Evolutionary conservation across 768 basidiomycete species (phyloP).

Genomic region (Chlorophyllum brunneum): DNA sequence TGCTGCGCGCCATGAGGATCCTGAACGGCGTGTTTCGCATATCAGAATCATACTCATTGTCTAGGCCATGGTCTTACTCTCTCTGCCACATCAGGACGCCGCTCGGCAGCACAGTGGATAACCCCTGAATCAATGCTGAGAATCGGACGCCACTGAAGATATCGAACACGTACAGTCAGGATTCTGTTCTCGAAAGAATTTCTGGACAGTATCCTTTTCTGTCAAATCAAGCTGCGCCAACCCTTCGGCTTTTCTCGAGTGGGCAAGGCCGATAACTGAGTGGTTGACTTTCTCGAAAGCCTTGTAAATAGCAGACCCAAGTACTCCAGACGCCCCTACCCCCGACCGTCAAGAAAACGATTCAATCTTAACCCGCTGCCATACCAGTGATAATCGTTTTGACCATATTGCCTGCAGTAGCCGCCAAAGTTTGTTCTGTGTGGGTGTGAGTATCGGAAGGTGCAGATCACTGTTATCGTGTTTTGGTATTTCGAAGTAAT

Average conservation of each 20-base stretch:
- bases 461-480: no score
- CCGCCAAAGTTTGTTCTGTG: no score
- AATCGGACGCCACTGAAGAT: background rate
- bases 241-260: conserved; percentile 57
- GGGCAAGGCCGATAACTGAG: conserved; percentile 66
- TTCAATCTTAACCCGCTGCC: background rate
- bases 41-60: conserved; percentile 8
- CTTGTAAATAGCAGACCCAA: conserved; percentile 74
- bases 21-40: conserved; percentile 26
- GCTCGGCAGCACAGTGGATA: conserved; percentile 93
- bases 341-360: background rate
- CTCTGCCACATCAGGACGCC: conserved; percentile 90
- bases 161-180: conserved; percentile 60
- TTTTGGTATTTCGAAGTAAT: no score
- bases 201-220: conserved; percentile 48
- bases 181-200: conserved; percentile 50
- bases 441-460: no score
- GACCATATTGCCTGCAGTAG: conserved; percentile 25
- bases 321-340: conserved; percentile 86
- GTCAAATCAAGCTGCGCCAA: conserved; percentile 65
- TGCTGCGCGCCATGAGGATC: conserved; percentile 64
- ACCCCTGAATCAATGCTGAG: conserved; percentile 49
- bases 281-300: conserved; percentile 50
- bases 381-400: conserved; percentile 59
- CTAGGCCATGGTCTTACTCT: conserved; percentile 46